A percentile compares a stretch with the other conserved stretches of the same genome.
Evolutionary conservation across 2,329 filamentous ascomycete genomes (phyloP).

Genomic region (Trichocomaceae sp.): DNA sequence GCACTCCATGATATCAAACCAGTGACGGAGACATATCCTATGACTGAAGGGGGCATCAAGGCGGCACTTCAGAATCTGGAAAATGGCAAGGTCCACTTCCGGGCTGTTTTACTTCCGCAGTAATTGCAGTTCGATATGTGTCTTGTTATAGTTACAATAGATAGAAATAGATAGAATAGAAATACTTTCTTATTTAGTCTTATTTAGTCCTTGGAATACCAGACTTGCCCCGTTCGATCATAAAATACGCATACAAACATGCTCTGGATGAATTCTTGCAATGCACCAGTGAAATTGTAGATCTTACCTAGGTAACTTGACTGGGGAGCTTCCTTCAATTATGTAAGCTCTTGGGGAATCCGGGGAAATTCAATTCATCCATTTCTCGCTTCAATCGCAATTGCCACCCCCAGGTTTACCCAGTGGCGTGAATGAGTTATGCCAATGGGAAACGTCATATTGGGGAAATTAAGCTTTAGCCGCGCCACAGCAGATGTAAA

Average conservation of each 20-base stretch:
- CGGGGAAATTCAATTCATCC: background rate
- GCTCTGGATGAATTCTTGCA: too few species aligned
- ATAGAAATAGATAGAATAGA: background rate
- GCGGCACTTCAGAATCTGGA: constrained; percentile 5
- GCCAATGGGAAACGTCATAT: background rate
- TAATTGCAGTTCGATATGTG: background rate
- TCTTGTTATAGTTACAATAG: background rate
- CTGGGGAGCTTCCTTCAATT: too few species aligned
- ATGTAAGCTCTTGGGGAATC: too few species aligned
- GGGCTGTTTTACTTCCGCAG: constrained; percentile 4
- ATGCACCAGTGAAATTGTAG: too few species aligned
- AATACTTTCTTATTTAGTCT: background rate
- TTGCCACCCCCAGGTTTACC: background rate
- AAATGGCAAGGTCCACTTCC: constrained; percentile 5
- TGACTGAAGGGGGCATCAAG: constrained; percentile 29
- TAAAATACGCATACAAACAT: too few species aligned
- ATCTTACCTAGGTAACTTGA: too few species aligned
- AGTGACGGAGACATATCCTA: constrained; percentile 37
- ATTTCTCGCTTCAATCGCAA: background rate
- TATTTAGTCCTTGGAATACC: too few species aligned
- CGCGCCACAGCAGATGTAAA: background rate
- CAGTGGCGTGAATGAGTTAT: background rate
- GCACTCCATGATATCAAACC: constrained; percentile 36
- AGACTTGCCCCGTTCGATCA: too few species aligned
- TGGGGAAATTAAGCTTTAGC: background rate